Conservation (phyloP, 108 stramenopile genomes). For the Fistulifera pelliculosa region DNA sequence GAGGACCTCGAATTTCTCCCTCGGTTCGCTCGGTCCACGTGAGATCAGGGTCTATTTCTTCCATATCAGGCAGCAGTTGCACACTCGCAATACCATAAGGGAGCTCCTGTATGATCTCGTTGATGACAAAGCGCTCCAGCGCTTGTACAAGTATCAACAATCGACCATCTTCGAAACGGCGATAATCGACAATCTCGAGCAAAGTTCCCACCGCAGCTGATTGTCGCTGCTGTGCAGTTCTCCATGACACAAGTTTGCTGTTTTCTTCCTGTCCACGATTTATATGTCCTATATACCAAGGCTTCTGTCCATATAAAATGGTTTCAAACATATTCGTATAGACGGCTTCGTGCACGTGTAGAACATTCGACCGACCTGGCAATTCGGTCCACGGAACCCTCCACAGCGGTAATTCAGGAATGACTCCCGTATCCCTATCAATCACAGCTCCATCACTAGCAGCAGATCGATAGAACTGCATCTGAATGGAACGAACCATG, state of each 20-base stretch:
- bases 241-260: slow-evolving; percentile 1
- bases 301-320: slow-evolving; percentile 28
- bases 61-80: slow-evolving; percentile 56
- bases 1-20: slow-evolving; percentile 1
- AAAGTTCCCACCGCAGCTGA: slow-evolving; percentile 49
- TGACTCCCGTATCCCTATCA: slow-evolving; percentile 21
- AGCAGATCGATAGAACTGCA: not conserved
- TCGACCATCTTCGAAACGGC: slow-evolving; percentile 57
- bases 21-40: slow-evolving; percentile 8
- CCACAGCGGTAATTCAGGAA: slow-evolving; percentile 49
- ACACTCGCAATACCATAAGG: slow-evolving; percentile 63
- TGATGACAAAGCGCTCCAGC: slow-evolving; percentile 63
- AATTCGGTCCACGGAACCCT: slow-evolving; percentile 66
- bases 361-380: slow-evolving; percentile 66
- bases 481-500: slow-evolving; percentile 1
- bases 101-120: slow-evolving; percentile 30
- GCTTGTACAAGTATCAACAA: slow-evolving; percentile 60
- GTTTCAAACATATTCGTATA: slow-evolving; percentile 75
- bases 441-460: not conserved
- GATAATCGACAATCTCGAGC: slow-evolving; percentile 56
- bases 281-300: slow-evolving; percentile 62
- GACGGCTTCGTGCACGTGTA: slow-evolving; percentile 55
- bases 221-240: not conserved
- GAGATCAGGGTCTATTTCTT: slow-evolving; percentile 32
- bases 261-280: slow-evolving; percentile 21